A percentile compares a stretch with the other conserved stretches of the same genome.
Conservation (phyloP, 2,329 filamentous ascomycete genomes). For the Aspergillus melleus region DNA sequence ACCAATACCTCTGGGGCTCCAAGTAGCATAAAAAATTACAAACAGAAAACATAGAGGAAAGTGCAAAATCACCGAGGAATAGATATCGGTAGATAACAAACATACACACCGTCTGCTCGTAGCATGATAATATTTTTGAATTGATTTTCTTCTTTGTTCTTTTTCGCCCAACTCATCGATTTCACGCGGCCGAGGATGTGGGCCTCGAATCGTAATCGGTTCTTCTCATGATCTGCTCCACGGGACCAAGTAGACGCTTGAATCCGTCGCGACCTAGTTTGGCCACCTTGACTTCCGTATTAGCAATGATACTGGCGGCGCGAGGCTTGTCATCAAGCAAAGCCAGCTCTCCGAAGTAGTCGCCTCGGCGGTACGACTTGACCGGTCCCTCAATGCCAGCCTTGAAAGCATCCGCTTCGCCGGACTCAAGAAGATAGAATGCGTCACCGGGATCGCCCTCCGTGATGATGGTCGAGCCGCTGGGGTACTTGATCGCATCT, state of each 20-base stretch:
- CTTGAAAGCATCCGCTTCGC: slow-evolving; percentile 85
- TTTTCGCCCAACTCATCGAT: slow-evolving; percentile 9
- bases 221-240: slow-evolving; percentile 91
- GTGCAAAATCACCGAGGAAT: neutral
- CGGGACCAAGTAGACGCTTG: slow-evolving; percentile 85
- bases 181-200: slow-evolving; percentile 22
- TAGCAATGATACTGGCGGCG: slow-evolving; percentile 81
- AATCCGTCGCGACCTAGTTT: slow-evolving; percentile 92
- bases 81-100: neutral
- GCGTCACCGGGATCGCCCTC: slow-evolving; percentile 90
- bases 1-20: slow-evolving; percentile 4
- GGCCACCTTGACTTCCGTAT: slow-evolving; percentile 88
- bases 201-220: slow-evolving; percentile 42
- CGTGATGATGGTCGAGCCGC: slow-evolving; percentile 79
- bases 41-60: neutral
- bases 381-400: slow-evolving; percentile 68
- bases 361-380: slow-evolving; percentile 82
- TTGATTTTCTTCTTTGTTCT: neutral
- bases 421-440: slow-evolving; percentile 87
- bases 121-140: neutral
- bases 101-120: slow-evolving; percentile 5
- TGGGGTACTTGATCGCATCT: slow-evolving; percentile 81
- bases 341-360: slow-evolving; percentile 96
- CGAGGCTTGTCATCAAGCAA: slow-evolving; percentile 90
- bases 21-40: slow-evolving; percentile 1